Base-by-base conservation (phyloP, 129 eudicot genomes). In the Flaveria linearis region DNA sequence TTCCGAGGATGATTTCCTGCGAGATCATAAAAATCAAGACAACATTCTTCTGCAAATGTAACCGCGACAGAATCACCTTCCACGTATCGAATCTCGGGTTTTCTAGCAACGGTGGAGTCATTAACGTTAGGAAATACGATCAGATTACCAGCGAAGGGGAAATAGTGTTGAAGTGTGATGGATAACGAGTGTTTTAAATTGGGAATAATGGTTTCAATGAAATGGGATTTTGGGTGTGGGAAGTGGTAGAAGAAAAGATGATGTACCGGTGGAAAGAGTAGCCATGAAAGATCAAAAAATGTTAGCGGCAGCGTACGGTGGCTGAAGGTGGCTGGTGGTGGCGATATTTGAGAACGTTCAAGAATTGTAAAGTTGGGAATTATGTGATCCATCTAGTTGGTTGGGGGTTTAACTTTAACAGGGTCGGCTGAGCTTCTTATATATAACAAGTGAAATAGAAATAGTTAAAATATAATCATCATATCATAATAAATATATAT, bases 251-350 rank as follows among this genome's bases (percentile, higher is more conserved):
- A 88, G 68, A 79, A 76, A 13, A 84, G 72, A 23, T 84, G 87
- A 25, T 86, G 86, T 45, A 79, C 72, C 0, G 93, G 90, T 18
- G 72, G 77, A 76, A 65, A 81, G 68, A 60, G 55, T 14, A 88
- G 71, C 87, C 88, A 88, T 11, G 79, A 39, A 14, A 61, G 58
- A 75, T 88, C 93, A 30, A 79, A 84, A 49, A 83, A 87, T 9
- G 84, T 75, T 7, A 88, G 87, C 9, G 80, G 84, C 10, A 86
- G 76, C 2, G 83, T 67, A 9, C 80, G 82, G 52, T 76, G 79
- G 33, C 74, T 58, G 12, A 81, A 39, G 56, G 83, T 68, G 71
- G 68, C 75, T 0, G 88, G 83, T 14, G 90, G 80, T 23, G 92
- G 86, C 17, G 75, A 78, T 64, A 80, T 73, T 15, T 66, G 69